A percentile compares a stretch with the other conserved stretches of the same genome.
These are phyloP conservation scores for Dioscorea dumetorum DNA, from an alignment of 106 monocot genomes.

Conservation along the genomic window DNA sequence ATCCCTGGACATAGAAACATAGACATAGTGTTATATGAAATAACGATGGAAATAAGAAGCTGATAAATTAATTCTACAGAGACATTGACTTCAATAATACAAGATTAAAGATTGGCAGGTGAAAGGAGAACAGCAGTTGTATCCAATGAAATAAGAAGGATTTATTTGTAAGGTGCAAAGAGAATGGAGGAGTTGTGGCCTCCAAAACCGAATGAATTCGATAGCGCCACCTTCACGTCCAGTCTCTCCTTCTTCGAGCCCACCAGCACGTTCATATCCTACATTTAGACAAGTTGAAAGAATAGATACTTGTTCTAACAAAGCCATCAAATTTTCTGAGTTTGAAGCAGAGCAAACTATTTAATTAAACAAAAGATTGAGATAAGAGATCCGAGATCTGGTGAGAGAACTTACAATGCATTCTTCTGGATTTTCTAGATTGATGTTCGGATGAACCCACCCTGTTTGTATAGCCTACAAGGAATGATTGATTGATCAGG, in stretches of 20 bases:
- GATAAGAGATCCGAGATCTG: not conserved
- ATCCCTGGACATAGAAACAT: no score
- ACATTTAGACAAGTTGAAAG: not conserved
- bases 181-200: constrained; percentile 82
- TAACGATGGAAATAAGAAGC: no score
- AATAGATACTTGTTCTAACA: not conserved
- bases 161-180: constrained; percentile 45
- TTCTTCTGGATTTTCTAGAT: constrained; percentile 87
- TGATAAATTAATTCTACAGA: no score
- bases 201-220: constrained; percentile 85
- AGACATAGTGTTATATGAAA: no score
- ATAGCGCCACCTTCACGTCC: constrained; percentile 66
- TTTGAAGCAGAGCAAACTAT: not conserved
- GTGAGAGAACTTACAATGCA: constrained; percentile 49
- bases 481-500: not conserved
- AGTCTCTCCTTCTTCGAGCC: constrained; percentile 59
- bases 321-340: no score
- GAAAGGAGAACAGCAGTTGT: no score
- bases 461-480: constrained; percentile 92
- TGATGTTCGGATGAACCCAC: constrained; percentile 92
- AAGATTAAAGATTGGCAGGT: no score
- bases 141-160: no score
- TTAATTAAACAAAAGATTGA: not conserved
- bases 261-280: constrained; percentile 51
- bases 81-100: no score